These are phyloP conservation scores for Pneumocystis sp. DNA, from an alignment of 1,139 yeast species.

Conservation along the genomic window DNA sequence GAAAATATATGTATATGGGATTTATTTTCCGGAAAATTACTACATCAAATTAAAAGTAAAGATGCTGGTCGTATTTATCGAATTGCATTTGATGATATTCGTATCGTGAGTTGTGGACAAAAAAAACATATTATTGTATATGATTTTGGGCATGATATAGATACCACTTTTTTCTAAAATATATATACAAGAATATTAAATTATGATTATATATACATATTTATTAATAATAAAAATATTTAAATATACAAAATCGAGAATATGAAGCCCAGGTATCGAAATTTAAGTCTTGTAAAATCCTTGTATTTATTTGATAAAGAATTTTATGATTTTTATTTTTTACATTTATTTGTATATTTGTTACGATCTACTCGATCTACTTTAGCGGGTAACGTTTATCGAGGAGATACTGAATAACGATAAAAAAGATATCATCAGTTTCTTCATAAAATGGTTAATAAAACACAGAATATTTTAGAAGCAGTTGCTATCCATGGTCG, in stretches of 20 bases:
- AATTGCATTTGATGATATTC: conserved; percentile 10
- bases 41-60: conserved; percentile 7
- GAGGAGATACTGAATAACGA: too few species aligned
- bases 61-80: conserved; percentile 10
- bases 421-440: too few species aligned
- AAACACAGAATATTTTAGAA: not conserved
- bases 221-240: too few species aligned
- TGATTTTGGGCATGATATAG: conserved; percentile 11
- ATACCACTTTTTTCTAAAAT: conserved; percentile 10
- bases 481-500: not conserved
- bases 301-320: too few species aligned
- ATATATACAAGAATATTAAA: not conserved
- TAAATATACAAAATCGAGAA: too few species aligned
- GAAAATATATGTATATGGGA: conserved; percentile 40
- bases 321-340: too few species aligned
- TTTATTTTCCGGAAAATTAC: conserved; percentile 49
- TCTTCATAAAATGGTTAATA: not conserved
- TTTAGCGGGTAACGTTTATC: too few species aligned
- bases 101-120: conserved; percentile 12
- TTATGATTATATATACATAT: too few species aligned
- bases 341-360: too few species aligned
- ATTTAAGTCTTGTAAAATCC: too few species aligned
- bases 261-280: too few species aligned
- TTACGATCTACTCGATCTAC: too few species aligned
- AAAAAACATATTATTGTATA: conserved; percentile 11